A percentile compares a stretch with the other conserved stretches of the same genome.
phyloP scores from a whole-genome alignment of 805 yeast genomes.

The Nakazawaea ambrosiae region DNA sequence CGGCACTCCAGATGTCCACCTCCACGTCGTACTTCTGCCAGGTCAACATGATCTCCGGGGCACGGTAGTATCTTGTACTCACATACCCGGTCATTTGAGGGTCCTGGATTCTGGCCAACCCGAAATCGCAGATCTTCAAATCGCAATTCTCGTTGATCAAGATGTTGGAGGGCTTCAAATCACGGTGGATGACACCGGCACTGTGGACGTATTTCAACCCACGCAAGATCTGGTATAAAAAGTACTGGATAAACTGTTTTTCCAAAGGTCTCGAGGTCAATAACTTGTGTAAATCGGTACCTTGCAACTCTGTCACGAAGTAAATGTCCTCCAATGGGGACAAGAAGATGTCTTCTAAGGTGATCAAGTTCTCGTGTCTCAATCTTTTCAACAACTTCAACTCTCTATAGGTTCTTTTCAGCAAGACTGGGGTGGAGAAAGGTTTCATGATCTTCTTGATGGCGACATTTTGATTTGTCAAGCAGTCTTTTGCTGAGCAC shows the following conservation, averaged over 20 bases:
- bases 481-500: slow-evolving; percentile 89
- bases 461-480: slow-evolving; percentile 90
- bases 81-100: slow-evolving; percentile 99
- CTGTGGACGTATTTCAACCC: slow-evolving; percentile 93
- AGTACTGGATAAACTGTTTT: slow-evolving; percentile 94
- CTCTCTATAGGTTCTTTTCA: slow-evolving; percentile 95
- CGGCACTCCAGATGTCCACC: slow-evolving; percentile 97
- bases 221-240: slow-evolving; percentile 88
- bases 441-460: slow-evolving; percentile 98
- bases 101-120: slow-evolving; percentile 93
- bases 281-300: slow-evolving; percentile 90
- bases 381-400: slow-evolving; percentile 87
- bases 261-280: slow-evolving; percentile 91
- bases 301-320: slow-evolving; percentile 94
- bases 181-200: slow-evolving; percentile 93
- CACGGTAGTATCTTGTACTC: slow-evolving; percentile 90
- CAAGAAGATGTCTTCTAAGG: slow-evolving; percentile 87
- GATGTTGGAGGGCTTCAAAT: slow-evolving; percentile 88
- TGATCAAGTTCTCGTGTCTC: slow-evolving; percentile 89
- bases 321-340: slow-evolving; percentile 93
- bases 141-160: slow-evolving; percentile 96
- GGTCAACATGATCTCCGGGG: slow-evolving; percentile 97
- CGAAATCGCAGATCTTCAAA: slow-evolving; percentile 93
- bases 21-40: slow-evolving; percentile 98
- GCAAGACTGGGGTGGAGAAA: slow-evolving; percentile 87